Conservation (phyloP, 352 stramenopile genomes). For the Phytophthora pisi region DNA sequence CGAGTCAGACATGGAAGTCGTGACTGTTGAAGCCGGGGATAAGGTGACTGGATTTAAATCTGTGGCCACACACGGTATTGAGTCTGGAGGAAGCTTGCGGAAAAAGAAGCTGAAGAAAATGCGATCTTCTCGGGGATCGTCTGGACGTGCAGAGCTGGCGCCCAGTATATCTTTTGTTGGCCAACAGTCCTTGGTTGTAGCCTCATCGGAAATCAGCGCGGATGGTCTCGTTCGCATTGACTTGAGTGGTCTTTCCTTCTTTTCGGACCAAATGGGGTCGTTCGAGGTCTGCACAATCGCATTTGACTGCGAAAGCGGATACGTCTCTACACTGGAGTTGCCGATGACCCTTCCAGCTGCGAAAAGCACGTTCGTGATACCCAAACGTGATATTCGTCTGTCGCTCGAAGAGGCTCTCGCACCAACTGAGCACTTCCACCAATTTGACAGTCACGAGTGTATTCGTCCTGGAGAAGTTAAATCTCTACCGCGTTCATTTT, state of each 20-base stretch:
- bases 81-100: conserved; percentile 4
- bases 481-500: conserved; percentile 32
- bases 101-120: conserved; percentile 1
- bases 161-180: conserved; percentile 46
- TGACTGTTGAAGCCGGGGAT: conserved; percentile 43
- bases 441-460: conserved; percentile 43
- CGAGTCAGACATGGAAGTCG: conserved; percentile 55
- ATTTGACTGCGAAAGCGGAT: conserved; percentile 30
- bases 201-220: conserved; percentile 19
- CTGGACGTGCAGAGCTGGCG: background rate
- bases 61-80: conserved; percentile 9
- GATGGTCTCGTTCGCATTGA: conserved; percentile 28
- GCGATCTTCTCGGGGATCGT: background rate
- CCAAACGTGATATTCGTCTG: conserved; percentile 40
- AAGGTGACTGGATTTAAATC: conserved; percentile 41
- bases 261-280: conserved; percentile 18
- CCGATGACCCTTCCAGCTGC: conserved; percentile 21
- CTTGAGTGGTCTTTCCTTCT: conserved; percentile 21
- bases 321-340: conserved; percentile 30
- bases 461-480: conserved; percentile 30
- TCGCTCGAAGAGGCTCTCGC: conserved; percentile 30
- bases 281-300: conserved; percentile 48
- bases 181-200: conserved; percentile 28
- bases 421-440: conserved; percentile 41
- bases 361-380: conserved; percentile 8